Conservation (phyloP, 2,329 filamentous ascomycete genomes). For the Achaetomium macrosporum region DNA sequence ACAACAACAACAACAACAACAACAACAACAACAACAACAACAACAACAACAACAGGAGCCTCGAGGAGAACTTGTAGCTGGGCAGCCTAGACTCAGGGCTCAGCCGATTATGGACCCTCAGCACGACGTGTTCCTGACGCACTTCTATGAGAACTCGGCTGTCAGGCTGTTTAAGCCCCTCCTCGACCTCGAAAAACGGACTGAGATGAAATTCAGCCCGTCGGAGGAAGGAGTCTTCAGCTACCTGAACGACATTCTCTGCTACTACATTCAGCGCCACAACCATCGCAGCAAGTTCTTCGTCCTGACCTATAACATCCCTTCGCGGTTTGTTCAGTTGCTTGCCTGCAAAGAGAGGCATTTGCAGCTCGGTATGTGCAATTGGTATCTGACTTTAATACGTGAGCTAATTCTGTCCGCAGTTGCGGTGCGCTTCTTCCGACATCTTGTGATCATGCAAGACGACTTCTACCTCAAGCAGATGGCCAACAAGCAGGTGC, state of each 20-base stretch:
- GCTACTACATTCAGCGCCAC: constrained; percentile 90
- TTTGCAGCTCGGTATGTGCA: constrained; percentile 74
- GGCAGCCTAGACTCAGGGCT: constrained; percentile 52
- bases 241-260: constrained; percentile 87
- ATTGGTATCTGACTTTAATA: constrained; percentile 19
- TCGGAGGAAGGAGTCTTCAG: constrained; percentile 86
- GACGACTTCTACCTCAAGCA: constrained; percentile 90
- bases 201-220: constrained; percentile 66
- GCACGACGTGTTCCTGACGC: constrained; percentile 77
- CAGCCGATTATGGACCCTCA: constrained; percentile 57
- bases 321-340: constrained; percentile 74
- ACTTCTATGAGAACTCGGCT: constrained; percentile 86
- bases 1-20: too few relatives aligned
- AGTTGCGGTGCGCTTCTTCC: constrained; percentile 92
- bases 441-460: constrained; percentile 74
- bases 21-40: too few relatives aligned
- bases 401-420: constrained; percentile 8
- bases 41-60: constrained; percentile 32
- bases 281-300: constrained; percentile 82
- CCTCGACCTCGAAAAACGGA: constrained; percentile 66
- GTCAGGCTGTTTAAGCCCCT: constrained; percentile 81
- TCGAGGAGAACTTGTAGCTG: constrained; percentile 49
- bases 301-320: constrained; percentile 72
- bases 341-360: constrained; percentile 83
- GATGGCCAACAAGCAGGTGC: constrained; percentile 71